phyloP scores from a whole-genome alignment of 139 green algal species.

The Trebouxia sp. region DNA sequence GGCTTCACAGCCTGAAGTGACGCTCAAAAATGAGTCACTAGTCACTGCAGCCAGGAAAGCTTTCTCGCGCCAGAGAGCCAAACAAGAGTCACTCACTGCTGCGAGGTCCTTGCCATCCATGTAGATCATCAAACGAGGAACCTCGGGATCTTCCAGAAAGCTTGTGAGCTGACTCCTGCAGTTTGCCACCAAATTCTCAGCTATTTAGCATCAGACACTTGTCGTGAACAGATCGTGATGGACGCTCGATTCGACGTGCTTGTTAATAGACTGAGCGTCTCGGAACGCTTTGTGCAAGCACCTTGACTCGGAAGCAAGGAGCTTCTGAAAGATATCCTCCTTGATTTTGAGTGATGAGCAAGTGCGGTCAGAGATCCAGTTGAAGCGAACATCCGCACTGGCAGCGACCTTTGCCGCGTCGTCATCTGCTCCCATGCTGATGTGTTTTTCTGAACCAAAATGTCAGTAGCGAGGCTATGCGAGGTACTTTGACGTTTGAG shows the following conservation, averaged over 20 bases:
- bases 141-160: constrained; percentile 63
- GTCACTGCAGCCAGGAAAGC: background rate
- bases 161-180: constrained; percentile 51
- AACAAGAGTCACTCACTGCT: constrained; percentile 46
- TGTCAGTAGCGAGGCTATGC: background rate
- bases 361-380: constrained; percentile 62
- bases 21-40: background rate
- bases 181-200: background rate
- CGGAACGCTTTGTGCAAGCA: no score
- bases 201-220: no score
- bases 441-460: background rate
- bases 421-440: constrained; percentile 22
- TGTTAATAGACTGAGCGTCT: no score
- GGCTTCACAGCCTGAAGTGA: constrained; percentile 63
- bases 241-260: no score
- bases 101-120: constrained; percentile 74
- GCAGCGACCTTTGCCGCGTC: background rate
- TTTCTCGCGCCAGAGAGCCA: no score
- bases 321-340: constrained; percentile 59
- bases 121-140: constrained; percentile 60
- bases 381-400: constrained; percentile 42
- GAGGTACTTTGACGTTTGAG: background rate
- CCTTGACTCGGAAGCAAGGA: constrained; percentile 63
- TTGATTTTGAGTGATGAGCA: constrained; percentile 69
- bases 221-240: no score